Conservation (phyloP, 352 stramenopile species). For the Phytophthora constricta region DNA sequence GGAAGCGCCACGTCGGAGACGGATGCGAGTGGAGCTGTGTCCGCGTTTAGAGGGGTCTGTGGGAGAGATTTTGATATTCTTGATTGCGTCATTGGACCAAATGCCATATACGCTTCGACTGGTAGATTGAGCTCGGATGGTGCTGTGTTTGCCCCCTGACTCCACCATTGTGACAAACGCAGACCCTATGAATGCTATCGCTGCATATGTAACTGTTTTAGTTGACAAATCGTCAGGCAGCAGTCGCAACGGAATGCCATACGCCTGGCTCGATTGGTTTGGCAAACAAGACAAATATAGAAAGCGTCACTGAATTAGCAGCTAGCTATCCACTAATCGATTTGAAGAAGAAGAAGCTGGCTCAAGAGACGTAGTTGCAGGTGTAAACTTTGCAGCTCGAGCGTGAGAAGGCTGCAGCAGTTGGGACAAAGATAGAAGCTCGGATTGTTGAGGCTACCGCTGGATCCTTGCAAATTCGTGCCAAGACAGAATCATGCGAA, state of each 20-base stretch:
- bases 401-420: not conserved
- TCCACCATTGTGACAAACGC: no score
- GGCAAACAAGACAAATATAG: constrained; percentile 1
- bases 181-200: no score
- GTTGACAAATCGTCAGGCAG: not conserved
- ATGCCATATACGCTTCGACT: no score
- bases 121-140: no score
- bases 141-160: no score
- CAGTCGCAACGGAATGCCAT: not conserved
- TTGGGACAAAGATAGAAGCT: not conserved
- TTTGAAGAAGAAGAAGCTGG: constrained; percentile 7
- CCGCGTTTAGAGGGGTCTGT: no score
- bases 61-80: not conserved
- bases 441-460: not conserved
- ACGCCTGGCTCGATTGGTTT: constrained; percentile 1
- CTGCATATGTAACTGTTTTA: no score
- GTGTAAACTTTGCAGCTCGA: not conserved
- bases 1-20: not conserved
- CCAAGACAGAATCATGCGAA: not conserved
- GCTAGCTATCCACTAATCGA: constrained; percentile 1
- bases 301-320: not conserved
- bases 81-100: not conserved
- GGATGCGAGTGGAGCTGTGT: not conserved
- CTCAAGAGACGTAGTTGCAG: constrained; percentile 13
- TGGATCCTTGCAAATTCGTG: not conserved